These are phyloP conservation scores for Inga leiocalycina DNA, from an alignment of 306 rosid genomes.

Conservation along the genomic window DNA sequence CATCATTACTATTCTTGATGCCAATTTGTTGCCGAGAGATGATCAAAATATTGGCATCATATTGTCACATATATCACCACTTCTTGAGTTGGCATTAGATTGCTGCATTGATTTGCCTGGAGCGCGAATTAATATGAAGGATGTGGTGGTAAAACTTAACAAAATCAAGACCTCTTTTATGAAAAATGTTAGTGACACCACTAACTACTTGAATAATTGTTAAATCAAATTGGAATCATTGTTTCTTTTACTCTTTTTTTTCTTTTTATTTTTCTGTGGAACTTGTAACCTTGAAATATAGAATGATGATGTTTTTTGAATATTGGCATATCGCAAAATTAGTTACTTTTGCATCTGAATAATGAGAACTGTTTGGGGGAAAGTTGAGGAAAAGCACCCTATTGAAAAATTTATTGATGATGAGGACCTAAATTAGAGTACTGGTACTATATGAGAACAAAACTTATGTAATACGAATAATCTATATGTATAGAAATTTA, in stretches of 20 bases:
- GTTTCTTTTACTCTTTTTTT: no score
- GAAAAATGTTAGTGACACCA: neutral
- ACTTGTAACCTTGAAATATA: no score
- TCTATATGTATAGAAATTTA: no score
- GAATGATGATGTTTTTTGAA: neutral
- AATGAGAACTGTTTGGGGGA: no score
- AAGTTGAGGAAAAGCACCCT: no score
- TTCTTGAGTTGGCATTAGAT: neutral
- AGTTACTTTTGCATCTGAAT: neutral
- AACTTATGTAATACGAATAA: no score
- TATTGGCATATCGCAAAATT: no score
- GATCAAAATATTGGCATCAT: neutral
- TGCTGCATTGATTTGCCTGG: neutral
- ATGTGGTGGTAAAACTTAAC: neutral
- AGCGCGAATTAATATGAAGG: neutral
- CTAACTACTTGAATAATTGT: neutral
- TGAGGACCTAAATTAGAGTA: no score
- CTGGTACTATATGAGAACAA: no score
- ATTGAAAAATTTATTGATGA: no score
- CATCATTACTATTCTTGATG: neutral
- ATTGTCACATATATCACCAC: neutral
- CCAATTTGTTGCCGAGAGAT: neutral
- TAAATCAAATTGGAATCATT: no score
- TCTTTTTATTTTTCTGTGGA: neutral
- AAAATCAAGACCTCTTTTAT: neutral